Evolutionary conservation across 495 filamentous ascomycete species (phyloP).

Genomic region (Talaromyces thailandensis): DNA sequence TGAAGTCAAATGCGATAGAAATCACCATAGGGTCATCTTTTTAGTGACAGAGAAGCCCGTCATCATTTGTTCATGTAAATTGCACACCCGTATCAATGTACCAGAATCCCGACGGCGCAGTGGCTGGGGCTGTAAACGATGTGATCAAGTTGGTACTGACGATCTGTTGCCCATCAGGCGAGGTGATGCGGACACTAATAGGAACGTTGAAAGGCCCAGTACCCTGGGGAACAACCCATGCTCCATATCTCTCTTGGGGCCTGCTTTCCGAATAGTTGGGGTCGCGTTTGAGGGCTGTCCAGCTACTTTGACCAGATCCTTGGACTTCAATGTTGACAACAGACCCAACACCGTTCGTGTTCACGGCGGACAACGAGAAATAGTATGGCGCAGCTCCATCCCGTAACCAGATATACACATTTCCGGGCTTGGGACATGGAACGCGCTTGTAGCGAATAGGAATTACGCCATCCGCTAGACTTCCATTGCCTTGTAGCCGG

Average conservation of each 20-base stretch:
- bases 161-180: neutral
- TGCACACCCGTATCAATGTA: neutral
- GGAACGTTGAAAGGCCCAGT: neutral
- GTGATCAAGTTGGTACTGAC: neutral
- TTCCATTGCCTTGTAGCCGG: neutral
- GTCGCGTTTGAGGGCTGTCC: neutral
- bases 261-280: neutral
- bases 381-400: constrained; percentile 1
- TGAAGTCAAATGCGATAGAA: no score
- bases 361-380: neutral
- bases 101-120: neutral
- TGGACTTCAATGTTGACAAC: neutral
- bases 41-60: no score
- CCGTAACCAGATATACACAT: neutral
- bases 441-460: neutral
- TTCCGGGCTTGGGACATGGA: neutral
- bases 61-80: neutral
- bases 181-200: neutral
- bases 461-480: neutral
- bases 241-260: neutral
- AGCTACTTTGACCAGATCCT: neutral
- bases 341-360: neutral
- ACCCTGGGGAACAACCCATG: neutral
- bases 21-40: no score
- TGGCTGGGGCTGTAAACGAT: neutral